phyloP scores from a whole-genome alignment of 2,329 filamentous ascomycete species.

The Ophiostoma himal-ulmi region DNA sequence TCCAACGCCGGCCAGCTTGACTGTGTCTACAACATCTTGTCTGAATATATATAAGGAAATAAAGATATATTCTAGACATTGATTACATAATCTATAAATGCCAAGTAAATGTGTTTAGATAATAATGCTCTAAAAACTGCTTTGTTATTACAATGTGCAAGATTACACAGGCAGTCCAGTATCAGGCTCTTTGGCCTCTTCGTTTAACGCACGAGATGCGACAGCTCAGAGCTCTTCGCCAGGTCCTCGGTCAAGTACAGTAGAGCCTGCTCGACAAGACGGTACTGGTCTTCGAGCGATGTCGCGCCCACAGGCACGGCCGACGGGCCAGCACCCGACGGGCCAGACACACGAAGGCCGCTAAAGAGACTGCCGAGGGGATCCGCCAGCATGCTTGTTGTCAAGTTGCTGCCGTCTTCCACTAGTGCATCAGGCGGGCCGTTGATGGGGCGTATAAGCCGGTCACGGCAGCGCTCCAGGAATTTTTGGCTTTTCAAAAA shows the following conservation, averaged over 20 bases:
- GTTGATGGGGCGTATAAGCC: slow-evolving; percentile 18
- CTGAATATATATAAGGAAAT: neutral
- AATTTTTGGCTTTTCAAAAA: slow-evolving; percentile 27
- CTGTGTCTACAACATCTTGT: too few species aligned
- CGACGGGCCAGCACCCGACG: neutral
- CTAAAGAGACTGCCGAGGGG: slow-evolving; percentile 24
- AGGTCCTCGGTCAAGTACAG: slow-evolving; percentile 26
- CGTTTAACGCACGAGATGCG: slow-evolving; percentile 20
- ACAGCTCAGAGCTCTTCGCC: slow-evolving; percentile 24
- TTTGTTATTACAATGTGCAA: neutral
- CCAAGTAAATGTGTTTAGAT: neutral
- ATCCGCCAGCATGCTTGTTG: slow-evolving; percentile 22
- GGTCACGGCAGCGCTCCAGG: slow-evolving; percentile 26
- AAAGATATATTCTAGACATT: neutral
- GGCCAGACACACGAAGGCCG: slow-evolving; percentile 19
- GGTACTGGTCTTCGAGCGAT: slow-evolving; percentile 27
- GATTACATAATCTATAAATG: neutral
- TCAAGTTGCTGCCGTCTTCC: slow-evolving; percentile 19
- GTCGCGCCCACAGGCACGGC: neutral
- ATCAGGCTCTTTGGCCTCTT: neutral
- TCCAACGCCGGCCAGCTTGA: too few species aligned
- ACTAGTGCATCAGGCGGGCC: slow-evolving; percentile 18
- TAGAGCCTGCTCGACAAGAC: slow-evolving; percentile 26
- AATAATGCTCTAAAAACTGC: neutral
- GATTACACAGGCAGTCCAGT: neutral